Evolutionary conservation across 1,284 basidiomycete species (phyloP), one percentile per base, ranked within the genome.

Genomic region (Irpex sp.): DNA sequence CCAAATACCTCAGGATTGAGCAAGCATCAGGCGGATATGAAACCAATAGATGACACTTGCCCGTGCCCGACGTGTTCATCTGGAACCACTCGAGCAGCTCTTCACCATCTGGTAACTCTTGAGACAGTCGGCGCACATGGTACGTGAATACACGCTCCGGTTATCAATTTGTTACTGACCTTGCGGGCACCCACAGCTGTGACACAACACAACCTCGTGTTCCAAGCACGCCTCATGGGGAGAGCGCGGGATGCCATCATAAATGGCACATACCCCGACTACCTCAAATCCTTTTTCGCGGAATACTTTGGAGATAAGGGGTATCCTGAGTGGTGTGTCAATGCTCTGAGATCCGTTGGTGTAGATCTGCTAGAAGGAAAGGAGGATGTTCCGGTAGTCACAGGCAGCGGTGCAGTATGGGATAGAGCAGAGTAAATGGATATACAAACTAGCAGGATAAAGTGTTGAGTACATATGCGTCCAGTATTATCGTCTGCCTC

Each of bases 61-160:
- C 88, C 90, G 47, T 95, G 93, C 70, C 90, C 90, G 13, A 94
- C 92, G 1, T 95, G 93, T 70, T 74, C 72, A 31, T 79, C 78
- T 56, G 83, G 85, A 49, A 85, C 81, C 54, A 85, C 90, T 19
- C 81, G 90, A 62, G 89, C 91, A 8, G 79, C 89, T 63, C 75
- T 95, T 4, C 85, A 93, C 69, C 89, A 91, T 68, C 85, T 83
- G 11, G 79, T 87, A 15, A 89, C 90, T 6, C 81, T 90, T 57
- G 91, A 94, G 73, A 94, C 93, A 3, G 83, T 86, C 8, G 89
- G 86, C 17, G 92, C 93, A 35, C 92, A 94, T 74, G 88, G 92
- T 89, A 72, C 63, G 74, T 50, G 54, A 13, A 54, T 61, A 59
- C 58, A 21, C 63, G 43, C 43, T 50, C 47, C 43, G 43, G 51